Conservation (phyloP, 371 early-diverging fungal species). For the Saksenaea oblongispora region DNA sequence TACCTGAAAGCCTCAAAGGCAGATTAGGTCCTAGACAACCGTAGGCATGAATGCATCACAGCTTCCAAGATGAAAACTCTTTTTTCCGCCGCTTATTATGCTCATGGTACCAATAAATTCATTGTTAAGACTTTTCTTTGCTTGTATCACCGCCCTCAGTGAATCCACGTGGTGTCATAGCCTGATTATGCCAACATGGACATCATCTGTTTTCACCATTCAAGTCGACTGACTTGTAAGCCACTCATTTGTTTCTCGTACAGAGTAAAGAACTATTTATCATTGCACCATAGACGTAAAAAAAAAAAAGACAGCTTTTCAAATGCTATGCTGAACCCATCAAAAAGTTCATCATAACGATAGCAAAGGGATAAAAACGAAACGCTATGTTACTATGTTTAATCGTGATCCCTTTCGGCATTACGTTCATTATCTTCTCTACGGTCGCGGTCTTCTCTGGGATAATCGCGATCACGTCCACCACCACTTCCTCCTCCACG, state of each 20-base stretch:
- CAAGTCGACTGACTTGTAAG: neutral
- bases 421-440: slow-evolving; percentile 14
- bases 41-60: neutral
- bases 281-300: neutral
- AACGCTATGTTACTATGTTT: neutral
- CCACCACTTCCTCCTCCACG: slow-evolving; percentile 11
- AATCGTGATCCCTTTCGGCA: slow-evolving; percentile 10
- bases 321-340: neutral
- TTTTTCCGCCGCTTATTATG: too few species aligned
- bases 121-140: too few species aligned
- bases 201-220: too few species aligned
- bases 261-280: neutral
- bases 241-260: too few species aligned
- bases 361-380: neutral
- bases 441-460: slow-evolving; percentile 9
- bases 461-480: slow-evolving; percentile 11
- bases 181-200: too few species aligned
- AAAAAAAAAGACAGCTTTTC: neutral
- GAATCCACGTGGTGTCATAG: too few species aligned
- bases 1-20: slow-evolving; percentile 18
- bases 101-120: too few species aligned
- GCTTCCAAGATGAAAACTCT: too few species aligned
- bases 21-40: slow-evolving; percentile 14
- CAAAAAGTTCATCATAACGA: neutral
- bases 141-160: too few species aligned